Conservation (phyloP, 352 stramenopile genomes). For the Phytopythium mirpurense region DNA sequence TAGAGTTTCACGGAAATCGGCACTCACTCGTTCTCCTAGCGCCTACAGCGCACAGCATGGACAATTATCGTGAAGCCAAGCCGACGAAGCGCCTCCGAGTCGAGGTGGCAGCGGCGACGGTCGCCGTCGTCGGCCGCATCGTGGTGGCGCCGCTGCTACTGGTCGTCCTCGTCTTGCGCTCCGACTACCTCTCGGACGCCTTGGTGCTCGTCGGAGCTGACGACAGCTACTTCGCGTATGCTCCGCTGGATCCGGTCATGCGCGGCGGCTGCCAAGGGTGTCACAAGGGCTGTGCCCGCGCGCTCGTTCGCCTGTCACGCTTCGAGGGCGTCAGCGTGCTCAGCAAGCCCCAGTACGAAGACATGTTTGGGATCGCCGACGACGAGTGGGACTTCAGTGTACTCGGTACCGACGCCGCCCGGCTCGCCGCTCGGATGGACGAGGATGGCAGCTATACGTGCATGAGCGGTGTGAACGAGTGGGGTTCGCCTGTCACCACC, state of each 20-base stretch:
- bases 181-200: constrained; percentile 14
- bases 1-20: too few species aligned
- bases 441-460: constrained; percentile 13
- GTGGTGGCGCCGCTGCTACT: constrained; percentile 16
- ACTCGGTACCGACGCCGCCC: constrained; percentile 7
- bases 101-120: constrained; percentile 10
- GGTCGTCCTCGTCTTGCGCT: constrained; percentile 12
- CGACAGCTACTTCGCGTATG: constrained; percentile 30
- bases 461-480: constrained; percentile 19
- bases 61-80: not conserved
- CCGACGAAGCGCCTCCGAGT: not conserved
- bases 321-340: constrained; percentile 16
- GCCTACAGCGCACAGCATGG: not conserved
- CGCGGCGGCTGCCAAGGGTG: constrained; percentile 14
- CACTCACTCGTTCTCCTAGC: too few species aligned
- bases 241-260: constrained; percentile 23
- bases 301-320: constrained; percentile 10
- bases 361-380: constrained; percentile 14
- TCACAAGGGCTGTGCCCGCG: constrained; percentile 12
- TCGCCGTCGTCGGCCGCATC: constrained; percentile 17
- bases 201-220: constrained; percentile 24
- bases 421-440: constrained; percentile 13
- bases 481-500: constrained; percentile 16
- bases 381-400: constrained; percentile 16
- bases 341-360: constrained; percentile 22